A percentile compares a stretch with the other conserved stretches of the same genome.
phyloP scores from a whole-genome alignment of 306 rosid genomes.

The Medicago arabica region DNA sequence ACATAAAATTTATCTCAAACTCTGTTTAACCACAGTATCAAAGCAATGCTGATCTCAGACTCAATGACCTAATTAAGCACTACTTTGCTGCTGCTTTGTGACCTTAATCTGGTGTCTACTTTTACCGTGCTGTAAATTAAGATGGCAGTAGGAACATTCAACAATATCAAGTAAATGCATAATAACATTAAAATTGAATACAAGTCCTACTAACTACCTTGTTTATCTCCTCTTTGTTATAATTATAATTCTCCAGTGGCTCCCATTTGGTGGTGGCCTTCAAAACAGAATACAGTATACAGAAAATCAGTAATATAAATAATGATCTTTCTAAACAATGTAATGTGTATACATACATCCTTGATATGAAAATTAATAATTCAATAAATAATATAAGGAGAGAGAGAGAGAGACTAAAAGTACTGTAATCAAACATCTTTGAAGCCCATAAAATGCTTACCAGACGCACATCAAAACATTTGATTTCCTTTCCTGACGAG shows the following conservation, averaged over 20 bases:
- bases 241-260: constrained; percentile 70
- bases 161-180: constrained; percentile 29
- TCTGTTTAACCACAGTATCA: background rate
- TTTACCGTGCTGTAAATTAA: background rate
- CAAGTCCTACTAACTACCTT: constrained; percentile 58
- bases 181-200: constrained; percentile 32
- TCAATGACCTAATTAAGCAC: constrained; percentile 12
- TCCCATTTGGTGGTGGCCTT: constrained; percentile 66
- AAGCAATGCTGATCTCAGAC: background rate
- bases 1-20: background rate
- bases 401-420: too few relatives aligned
- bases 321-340: constrained; percentile 26
- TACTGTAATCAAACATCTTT: constrained; percentile 27
- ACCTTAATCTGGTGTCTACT: background rate
- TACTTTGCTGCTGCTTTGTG: background rate
- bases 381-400: constrained; percentile 27
- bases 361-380: constrained; percentile 9
- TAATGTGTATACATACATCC: constrained; percentile 11
- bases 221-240: constrained; percentile 94
- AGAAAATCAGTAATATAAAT: constrained; percentile 36
- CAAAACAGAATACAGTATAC: constrained; percentile 44
- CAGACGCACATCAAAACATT: constrained; percentile 83
- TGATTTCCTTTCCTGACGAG: constrained; percentile 84
- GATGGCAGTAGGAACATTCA: constrained; percentile 28
- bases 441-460: constrained; percentile 55